Base-by-base conservation (phyloP, 129 eudicot genomes). In the Oenanthe sinensis region DNA sequence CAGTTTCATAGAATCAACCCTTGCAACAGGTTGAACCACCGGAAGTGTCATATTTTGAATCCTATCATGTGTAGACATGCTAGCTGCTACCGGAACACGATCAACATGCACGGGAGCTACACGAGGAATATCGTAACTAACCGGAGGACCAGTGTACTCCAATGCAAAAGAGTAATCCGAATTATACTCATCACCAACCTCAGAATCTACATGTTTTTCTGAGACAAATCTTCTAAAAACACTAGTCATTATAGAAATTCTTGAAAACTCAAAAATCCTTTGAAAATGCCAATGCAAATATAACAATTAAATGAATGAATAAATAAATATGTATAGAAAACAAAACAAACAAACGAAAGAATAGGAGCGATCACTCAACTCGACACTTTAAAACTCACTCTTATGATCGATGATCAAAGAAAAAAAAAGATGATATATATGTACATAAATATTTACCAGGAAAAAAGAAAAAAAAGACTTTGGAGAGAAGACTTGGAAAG, bases 131-230 rank as follows among this genome's bases (percentile, higher is more conserved):
- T 79, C 87, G 44, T 83, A 85, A 44, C 71, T 75, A 40, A 86
- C 78, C 36, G 89, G 91, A 67, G 98, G 96, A 28, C 98, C 98
- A 2, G 54, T 88, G 71, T 94, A 94, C 84, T 94, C 98, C 24
- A 82, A 69, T 15, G 98, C 97, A 84, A 94, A 84, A 9, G 98
- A 94, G 83, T 88, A 88, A 75, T 94, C 98, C 52, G 79, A 81
- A 78, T 75, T 86, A 71, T 78, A 85, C 65, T 91, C 97, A 80
- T 84, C 88, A 75, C 81, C 88, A 13, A 36, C 58, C 40, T 79
- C 90, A 7, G 37, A 72, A 74, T 75, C 84, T 20, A 86, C 39
- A 26, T 77, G 48, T 36, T 84, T 80, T 45, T 72, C 70, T 0
- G 89, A 93, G 47, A 89, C 75, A 48, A 85, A 80, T 36, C 89